These are phyloP conservation scores for Colletotrichum paranaense DNA, from an alignment of 2,329 filamentous ascomycete genomes.

Conservation along the genomic window DNA sequence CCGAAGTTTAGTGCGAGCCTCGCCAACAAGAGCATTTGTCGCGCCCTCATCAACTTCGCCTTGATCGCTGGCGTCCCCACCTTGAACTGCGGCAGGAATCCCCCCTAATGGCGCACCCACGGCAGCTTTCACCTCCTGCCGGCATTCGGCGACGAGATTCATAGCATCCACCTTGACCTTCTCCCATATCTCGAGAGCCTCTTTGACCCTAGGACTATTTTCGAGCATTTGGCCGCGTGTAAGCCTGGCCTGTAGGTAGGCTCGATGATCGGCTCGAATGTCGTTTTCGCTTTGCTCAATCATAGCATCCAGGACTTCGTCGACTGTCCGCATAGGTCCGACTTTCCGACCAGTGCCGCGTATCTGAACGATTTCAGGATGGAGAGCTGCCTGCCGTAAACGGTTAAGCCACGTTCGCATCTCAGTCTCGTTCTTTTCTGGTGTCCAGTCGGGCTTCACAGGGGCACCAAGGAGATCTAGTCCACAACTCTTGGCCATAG, in stretches of 20 bases:
- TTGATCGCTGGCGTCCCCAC: slow-evolving; percentile 44
- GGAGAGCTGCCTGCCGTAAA: slow-evolving; percentile 84
- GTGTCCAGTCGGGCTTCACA: slow-evolving; percentile 70
- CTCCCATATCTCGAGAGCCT: slow-evolving; percentile 79
- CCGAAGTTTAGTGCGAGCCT: slow-evolving; percentile 75
- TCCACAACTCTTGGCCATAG: slow-evolving; percentile 78
- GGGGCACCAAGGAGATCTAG: slow-evolving; percentile 75
- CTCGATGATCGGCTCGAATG: slow-evolving; percentile 76
- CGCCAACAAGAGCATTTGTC: slow-evolving; percentile 58
- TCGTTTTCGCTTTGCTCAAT: slow-evolving; percentile 82
- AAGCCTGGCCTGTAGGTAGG: slow-evolving; percentile 71
- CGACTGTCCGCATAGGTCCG: slow-evolving; percentile 81
- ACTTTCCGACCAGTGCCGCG: slow-evolving; percentile 71
- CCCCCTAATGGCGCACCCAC: slow-evolving; percentile 41
- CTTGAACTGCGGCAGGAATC: neutral
- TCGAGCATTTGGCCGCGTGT: slow-evolving; percentile 82
- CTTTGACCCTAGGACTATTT: slow-evolving; percentile 74
- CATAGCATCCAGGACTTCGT: slow-evolving; percentile 91
- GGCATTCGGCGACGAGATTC: slow-evolving; percentile 70
- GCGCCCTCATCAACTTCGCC: slow-evolving; percentile 41
- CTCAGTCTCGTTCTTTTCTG: slow-evolving; percentile 70
- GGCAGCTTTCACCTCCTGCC: slow-evolving; percentile 69
- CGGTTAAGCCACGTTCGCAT: slow-evolving; percentile 86
- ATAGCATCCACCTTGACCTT: slow-evolving; percentile 62
- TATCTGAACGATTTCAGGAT: slow-evolving; percentile 80